Conservation (phyloP, 1,284 basidiomycete species). For the Jaminaea rosea region DNA sequence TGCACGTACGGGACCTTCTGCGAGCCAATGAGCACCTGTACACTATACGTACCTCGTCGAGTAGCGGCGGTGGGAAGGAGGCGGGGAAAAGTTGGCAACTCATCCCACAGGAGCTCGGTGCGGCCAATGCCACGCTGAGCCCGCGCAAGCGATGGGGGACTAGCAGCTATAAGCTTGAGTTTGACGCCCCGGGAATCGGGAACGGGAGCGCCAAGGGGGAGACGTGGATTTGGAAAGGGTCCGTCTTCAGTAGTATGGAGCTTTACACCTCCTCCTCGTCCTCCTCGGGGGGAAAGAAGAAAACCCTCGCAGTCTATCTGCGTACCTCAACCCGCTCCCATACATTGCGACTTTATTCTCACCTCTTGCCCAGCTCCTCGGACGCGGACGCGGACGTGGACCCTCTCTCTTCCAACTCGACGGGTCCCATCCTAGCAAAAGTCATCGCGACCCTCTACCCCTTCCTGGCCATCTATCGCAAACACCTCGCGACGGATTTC, state of each 20-base stretch:
- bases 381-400: too few species aligned
- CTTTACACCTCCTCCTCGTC: neutral
- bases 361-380: neutral
- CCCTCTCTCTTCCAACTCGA: neutral
- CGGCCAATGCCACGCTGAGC: too few species aligned
- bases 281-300: neutral
- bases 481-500: neutral
- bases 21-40: too few species aligned
- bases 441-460: neutral
- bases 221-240: neutral
- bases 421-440: neutral
- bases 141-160: too few species aligned
- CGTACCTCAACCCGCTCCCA: neutral
- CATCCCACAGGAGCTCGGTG: too few species aligned
- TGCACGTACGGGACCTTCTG: neutral
- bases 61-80: too few species aligned
- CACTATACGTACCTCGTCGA: too few species aligned
- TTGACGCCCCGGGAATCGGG: neutral
- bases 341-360: neutral
- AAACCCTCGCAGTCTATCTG: neutral
- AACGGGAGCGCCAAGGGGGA: neutral
- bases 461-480: neutral
- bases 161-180: too few species aligned
- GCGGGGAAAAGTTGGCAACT: too few species aligned
- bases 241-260: conserved; percentile 1